Evolutionary conservation across 2,329 filamentous ascomycete genomes (phyloP).

Genomic region (Botrytis tulipae): DNA sequence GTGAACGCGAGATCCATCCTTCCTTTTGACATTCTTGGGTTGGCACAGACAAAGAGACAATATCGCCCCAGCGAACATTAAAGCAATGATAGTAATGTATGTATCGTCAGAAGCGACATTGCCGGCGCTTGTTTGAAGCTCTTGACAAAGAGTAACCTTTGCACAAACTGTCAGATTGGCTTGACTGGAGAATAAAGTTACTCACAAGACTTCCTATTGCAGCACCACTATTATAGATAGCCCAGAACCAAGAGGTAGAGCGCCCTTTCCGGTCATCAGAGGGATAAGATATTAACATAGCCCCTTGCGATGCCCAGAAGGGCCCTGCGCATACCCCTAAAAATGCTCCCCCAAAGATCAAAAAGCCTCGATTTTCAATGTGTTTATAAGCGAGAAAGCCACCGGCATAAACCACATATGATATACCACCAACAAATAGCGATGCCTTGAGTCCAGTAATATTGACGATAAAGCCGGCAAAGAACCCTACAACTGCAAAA

Average conservation of each 20-base stretch:
- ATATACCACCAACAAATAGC: constrained; percentile 66
- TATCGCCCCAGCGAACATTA: constrained; percentile 48
- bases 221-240: constrained; percentile 23
- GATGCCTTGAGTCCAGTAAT: constrained; percentile 65
- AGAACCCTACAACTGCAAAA: constrained; percentile 58
- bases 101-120: constrained; percentile 26
- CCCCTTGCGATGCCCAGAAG: constrained; percentile 77
- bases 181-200: not conserved
- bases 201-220: constrained; percentile 24
- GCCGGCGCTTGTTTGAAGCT: constrained; percentile 57
- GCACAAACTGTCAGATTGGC: not conserved
- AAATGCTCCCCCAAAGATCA: constrained; percentile 70
- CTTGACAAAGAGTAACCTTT: constrained; percentile 63
- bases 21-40: constrained; percentile 67
- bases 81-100: constrained; percentile 22
- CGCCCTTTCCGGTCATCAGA: constrained; percentile 75
- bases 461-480: constrained; percentile 73
- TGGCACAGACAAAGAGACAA: constrained; percentile 68
- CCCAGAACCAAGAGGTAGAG: constrained; percentile 55
- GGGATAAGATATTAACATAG: constrained; percentile 86
- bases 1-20: constrained; percentile 68
- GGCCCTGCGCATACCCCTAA: constrained; percentile 74
- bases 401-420: constrained; percentile 70
- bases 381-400: constrained; percentile 70
- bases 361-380: constrained; percentile 55